phyloP scores from a whole-genome alignment of 257 asterid species.

The Capsicum baccatum region DNA sequence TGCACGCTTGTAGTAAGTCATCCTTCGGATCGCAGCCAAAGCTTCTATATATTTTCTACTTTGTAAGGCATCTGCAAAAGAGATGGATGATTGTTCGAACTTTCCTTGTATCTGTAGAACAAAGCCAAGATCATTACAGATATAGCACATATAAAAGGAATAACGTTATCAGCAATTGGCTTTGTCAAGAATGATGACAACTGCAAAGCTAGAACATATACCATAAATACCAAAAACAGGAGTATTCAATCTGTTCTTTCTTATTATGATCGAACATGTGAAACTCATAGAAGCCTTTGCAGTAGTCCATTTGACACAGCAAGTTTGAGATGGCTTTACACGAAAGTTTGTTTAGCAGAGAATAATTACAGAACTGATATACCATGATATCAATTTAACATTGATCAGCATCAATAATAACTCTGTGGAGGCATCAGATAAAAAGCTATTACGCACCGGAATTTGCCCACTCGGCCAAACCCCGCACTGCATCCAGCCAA shows the following conservation, averaged over 20 bases:
- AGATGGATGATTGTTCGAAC: slow-evolving; percentile 56
- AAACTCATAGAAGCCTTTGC: neutral
- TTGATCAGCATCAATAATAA: neutral
- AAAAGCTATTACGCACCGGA: neutral
- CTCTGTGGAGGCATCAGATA: neutral
- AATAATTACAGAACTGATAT: neutral
- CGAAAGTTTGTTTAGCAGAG: neutral
- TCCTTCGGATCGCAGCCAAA: slow-evolving; percentile 63
- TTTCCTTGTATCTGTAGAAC: slow-evolving; percentile 70
- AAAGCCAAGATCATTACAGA: neutral
- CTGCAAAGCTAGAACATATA: neutral
- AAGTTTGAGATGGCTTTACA: neutral
- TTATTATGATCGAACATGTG: neutral
- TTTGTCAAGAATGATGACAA: neutral
- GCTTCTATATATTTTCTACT: slow-evolving; percentile 62
- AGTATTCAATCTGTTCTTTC: neutral
- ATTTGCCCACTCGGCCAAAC: neutral
- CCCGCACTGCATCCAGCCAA: neutral
- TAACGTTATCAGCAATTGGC: neutral
- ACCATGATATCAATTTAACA: neutral
- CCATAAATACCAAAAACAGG: neutral
- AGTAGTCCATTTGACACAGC: neutral
- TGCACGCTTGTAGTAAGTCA: slow-evolving; percentile 91
- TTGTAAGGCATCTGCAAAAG: slow-evolving; percentile 66
- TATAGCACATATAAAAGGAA: neutral